Conservation (phyloP, 1,284 basidiomycete genomes). For the Marasmius fiardii region DNA sequence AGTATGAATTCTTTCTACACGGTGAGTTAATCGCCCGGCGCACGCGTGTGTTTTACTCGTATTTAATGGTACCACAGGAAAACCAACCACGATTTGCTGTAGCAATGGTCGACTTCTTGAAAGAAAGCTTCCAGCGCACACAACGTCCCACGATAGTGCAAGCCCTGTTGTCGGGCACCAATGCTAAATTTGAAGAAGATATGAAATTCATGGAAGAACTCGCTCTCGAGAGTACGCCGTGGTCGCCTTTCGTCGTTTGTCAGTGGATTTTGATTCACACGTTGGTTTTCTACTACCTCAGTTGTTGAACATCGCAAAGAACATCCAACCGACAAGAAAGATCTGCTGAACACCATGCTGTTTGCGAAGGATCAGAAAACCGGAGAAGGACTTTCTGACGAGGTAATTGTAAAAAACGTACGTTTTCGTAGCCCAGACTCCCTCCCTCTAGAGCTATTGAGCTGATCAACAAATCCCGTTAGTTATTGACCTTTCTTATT, state of each 20-base stretch:
- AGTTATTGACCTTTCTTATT: conserved; percentile 11
- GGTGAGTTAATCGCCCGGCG: conserved; percentile 15
- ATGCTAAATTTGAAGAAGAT: conserved; percentile 38
- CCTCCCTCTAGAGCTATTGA: no score
- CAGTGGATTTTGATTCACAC: not conserved
- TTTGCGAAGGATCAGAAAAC: conserved; percentile 42
- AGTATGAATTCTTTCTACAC: conserved; percentile 41
- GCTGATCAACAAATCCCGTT: not conserved
- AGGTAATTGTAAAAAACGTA: conserved; percentile 44
- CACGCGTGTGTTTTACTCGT: not conserved
- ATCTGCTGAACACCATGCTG: conserved; percentile 46
- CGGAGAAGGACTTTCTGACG: conserved; percentile 39
- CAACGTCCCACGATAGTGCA: conserved; percentile 34
- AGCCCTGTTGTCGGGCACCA: conserved; percentile 30
- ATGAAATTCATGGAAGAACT: conserved; percentile 38
- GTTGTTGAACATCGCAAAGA: conserved; percentile 36
- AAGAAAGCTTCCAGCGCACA: conserved; percentile 32
- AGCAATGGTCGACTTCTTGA: conserved; percentile 40
- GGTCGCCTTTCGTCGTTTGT: conserved; percentile 1
- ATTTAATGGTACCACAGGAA: conserved; percentile 20
- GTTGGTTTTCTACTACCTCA: conserved; percentile 11
- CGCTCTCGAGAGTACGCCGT: conserved; percentile 35
- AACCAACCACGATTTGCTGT: conserved; percentile 39
- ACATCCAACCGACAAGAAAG: conserved; percentile 36
- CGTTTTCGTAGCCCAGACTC: conserved; percentile 7